Evolutionary conservation across 345 rosid genomes (phyloP).

Genomic region (Melaleuca alternifolia): DNA sequence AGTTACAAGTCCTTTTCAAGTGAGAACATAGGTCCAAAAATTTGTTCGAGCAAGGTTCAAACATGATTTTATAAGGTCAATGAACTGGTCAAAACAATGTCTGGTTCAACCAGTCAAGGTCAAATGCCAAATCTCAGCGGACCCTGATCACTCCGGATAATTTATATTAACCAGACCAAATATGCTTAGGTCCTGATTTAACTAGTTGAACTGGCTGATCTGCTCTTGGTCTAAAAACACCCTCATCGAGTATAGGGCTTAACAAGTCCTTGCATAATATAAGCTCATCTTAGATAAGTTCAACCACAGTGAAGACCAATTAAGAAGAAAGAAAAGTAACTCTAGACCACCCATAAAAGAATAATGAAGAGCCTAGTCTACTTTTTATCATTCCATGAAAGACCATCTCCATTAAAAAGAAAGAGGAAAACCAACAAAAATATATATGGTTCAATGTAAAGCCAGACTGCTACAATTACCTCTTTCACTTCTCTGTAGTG

Average conservation of each 20-base stretch:
- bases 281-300: background rate
- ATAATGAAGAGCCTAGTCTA: background rate
- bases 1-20: background rate
- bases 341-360: background rate
- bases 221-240: background rate
- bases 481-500: conserved; percentile 83
- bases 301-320: background rate
- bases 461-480: conserved; percentile 24
- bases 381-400: background rate
- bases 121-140: background rate
- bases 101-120: background rate
- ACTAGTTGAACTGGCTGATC: background rate
- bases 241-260: background rate
- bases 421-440: background rate
- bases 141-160: background rate
- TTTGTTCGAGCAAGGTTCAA: background rate
- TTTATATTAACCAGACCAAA: background rate
- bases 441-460: background rate
- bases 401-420: background rate
- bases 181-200: background rate
- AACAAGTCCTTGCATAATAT: background rate
- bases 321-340: background rate
- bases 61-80: background rate
- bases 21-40: background rate
- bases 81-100: background rate